phyloP scores from a whole-genome alignment of 192 early-diverging fungal species.

The Phlyctochytrium planicorne region DNA sequence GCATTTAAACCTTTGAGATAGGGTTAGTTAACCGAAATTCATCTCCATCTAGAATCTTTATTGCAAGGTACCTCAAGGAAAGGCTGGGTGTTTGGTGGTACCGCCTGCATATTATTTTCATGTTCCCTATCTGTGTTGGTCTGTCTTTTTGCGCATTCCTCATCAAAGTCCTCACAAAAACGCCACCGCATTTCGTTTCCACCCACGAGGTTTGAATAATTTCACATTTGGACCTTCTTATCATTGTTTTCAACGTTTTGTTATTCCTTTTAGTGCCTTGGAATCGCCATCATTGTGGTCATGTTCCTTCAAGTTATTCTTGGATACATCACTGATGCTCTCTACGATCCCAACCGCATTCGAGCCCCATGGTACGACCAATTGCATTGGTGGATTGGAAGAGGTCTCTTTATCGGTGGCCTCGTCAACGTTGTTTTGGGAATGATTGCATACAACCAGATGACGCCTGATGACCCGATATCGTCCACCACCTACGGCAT shows the following conservation, averaged over 20 bases:
- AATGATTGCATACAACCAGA: conserved; percentile 20
- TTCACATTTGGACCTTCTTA: not conserved
- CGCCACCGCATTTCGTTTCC: conserved; percentile 26
- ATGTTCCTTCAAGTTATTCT: conserved; percentile 38
- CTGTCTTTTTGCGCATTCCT: conserved; percentile 14
- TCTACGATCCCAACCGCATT: conserved; percentile 23
- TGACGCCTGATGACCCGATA: not conserved
- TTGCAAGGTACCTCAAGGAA: conserved; percentile 44
- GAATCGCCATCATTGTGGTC: conserved; percentile 27
- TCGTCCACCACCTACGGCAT: not conserved
- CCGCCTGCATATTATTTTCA: conserved; percentile 33
- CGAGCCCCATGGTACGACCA: conserved; percentile 47
- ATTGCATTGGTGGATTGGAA: conserved; percentile 50
- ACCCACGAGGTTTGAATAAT: conserved; percentile 8
- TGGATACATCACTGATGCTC: conserved; percentile 31
- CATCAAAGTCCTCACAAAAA: conserved; percentile 14
- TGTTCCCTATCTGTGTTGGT: conserved; percentile 16
- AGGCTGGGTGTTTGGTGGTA: conserved; percentile 41
- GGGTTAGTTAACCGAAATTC: not conserved
- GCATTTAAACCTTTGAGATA: no score
- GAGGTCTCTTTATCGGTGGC: conserved; percentile 34
- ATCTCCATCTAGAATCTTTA: conserved; percentile 37
- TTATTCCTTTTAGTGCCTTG: conserved; percentile 16
- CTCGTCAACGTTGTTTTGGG: conserved; percentile 42
- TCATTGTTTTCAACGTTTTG: not conserved